A percentile compares a stretch with the other conserved stretches of the same genome.
Conservation (phyloP, 73 alveolate genomes). For the Effrenium voratum region DNA sequence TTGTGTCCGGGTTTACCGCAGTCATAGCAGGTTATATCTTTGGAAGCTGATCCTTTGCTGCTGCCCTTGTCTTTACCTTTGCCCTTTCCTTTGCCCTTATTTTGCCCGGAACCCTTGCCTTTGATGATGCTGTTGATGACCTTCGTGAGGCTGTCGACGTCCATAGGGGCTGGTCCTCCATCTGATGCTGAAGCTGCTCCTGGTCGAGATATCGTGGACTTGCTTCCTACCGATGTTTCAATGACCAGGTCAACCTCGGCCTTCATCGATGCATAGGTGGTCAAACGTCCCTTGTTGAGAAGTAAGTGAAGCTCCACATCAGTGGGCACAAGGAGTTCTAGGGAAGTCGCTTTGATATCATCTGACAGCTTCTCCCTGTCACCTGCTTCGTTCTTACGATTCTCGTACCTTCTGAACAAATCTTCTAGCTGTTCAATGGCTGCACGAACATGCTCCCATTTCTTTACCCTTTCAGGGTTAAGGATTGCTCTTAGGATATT, state of each 20-base stretch:
- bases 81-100: conserved; percentile 10
- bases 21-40: background rate
- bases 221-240: background rate
- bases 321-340: conserved; percentile 20
- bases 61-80: background rate
- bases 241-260: background rate
- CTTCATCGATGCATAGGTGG: background rate
- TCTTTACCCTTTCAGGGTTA: conserved; percentile 10
- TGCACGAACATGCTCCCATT: conserved; percentile 5
- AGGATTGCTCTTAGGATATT: conserved; percentile 33
- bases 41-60: background rate
- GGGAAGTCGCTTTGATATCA: background rate
- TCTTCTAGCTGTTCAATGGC: conserved; percentile 39
- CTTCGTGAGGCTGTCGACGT: background rate
- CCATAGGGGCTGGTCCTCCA: conserved; percentile 7
- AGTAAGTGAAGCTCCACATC: conserved; percentile 26
- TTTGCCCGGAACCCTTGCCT: background rate
- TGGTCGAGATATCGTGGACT: background rate
- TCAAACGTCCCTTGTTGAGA: conserved; percentile 10
- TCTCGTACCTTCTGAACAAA: conserved; percentile 24
- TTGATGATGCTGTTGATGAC: no score
- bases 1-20: conserved; percentile 3
- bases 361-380: background rate
- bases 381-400: conserved; percentile 15
- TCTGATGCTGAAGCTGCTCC: background rate